Base-by-base conservation (phyloP, 1,284 basidiomycete species). In the Amylostereum areolatum region DNA sequence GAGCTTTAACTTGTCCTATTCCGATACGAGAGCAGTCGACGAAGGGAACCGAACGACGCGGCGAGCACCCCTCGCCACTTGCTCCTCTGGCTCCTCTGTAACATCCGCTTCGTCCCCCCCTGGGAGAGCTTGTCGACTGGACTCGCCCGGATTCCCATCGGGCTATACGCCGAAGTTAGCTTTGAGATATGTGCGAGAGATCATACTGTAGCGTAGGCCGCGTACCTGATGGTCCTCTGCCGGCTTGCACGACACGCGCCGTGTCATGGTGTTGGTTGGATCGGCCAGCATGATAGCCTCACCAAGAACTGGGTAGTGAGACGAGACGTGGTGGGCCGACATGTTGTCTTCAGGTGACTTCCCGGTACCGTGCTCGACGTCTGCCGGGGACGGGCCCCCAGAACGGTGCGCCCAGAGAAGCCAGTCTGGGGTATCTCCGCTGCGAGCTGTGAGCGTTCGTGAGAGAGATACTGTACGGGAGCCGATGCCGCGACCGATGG, bases 391-490 rank as follows among this genome's bases (percentile, higher is more conserved):
- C n/a, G 33, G 8, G 33, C n/a, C n/a, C 33, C n/a, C 33, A n/a
- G 60, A 46, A 32, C 67, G 67, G 12, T 69, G 69, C 1, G 65
- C 60, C 53, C 68, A 65, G n/a, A 67, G 54, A 0, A 78, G 54
- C 81, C 81, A 83, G 37, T 83, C 81, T 2, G 77, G 75, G 31
- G 57, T 53, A n/a, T 57, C 44, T 8, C 51, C 27, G 24, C 29
- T 27, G n/a, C 57, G 63, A 9, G 61, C 25, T 11, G 35, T 40
- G 28, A 43, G n/a, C 31, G 52, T 51, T 7, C 53, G 42, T 28
- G 53, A 41, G 11, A 48, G 6, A 10, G 48, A 45, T 11, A 54
- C 37, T 9, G 43, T 53, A 10, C n/a, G 44, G 18, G 24, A n/a
- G 42, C 31, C n/a, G 42, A 45, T 27, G 35, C 30, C 9, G n/a